phyloP scores from a whole-genome alignment of 306 rosid species.

The Mucuna pruriens region DNA sequence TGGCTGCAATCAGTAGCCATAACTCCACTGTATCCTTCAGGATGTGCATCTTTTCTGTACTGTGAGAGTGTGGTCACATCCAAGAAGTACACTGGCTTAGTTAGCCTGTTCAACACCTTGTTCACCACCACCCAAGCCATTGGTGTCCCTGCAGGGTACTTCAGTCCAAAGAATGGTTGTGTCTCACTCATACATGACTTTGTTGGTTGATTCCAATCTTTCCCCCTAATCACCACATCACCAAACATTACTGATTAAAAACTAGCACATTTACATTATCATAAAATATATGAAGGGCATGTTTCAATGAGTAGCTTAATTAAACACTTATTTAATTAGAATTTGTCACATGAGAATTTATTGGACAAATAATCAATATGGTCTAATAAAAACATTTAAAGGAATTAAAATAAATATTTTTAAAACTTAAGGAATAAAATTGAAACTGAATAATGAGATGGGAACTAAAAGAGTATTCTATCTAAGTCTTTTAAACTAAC shows the following conservation, averaged over 20 bases:
- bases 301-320: background rate
- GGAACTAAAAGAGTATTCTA: too few species aligned
- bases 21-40: slow-evolving; percentile 67
- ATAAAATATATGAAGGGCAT: background rate
- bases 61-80: slow-evolving; percentile 85
- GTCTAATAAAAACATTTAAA: too few species aligned
- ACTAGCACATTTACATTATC: background rate
- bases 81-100: slow-evolving; percentile 72
- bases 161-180: slow-evolving; percentile 67
- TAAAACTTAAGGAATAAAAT: too few species aligned
- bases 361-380: too few species aligned
- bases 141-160: slow-evolving; percentile 87
- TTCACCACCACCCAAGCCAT: slow-evolving; percentile 82
- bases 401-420: too few species aligned
- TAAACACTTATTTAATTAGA: background rate
- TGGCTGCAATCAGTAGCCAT: slow-evolving; percentile 81
- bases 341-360: background rate
- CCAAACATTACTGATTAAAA: background rate
- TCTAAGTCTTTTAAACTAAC: too few species aligned
- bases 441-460: too few species aligned
- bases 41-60: slow-evolving; percentile 87
- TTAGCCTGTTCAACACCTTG: slow-evolving; percentile 70
- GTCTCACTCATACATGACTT: slow-evolving; percentile 72
- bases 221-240: slow-evolving; percentile 61
- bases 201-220: slow-evolving; percentile 84